Evolutionary conservation across 495 filamentous ascomycete genomes (phyloP), one percentile per base, ranked within the genome.

Genomic region (Cercophora scortea): DNA sequence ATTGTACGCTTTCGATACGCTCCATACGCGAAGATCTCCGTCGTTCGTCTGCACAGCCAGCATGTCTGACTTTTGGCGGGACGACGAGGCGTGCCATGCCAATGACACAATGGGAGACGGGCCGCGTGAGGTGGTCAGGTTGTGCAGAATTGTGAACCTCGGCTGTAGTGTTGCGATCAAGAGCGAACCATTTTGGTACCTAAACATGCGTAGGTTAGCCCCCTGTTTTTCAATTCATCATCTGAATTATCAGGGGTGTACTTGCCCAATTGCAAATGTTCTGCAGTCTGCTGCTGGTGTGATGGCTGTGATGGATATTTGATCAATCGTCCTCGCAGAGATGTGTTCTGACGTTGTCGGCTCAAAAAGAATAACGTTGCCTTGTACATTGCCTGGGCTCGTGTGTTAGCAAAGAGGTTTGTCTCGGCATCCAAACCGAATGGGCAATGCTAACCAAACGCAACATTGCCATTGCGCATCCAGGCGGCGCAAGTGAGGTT

Each of bases 21-120:
- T 99, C 94, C 93, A 99, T 15, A 98, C 91, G 55, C 90, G 83
- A 18, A 97, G 73, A 62, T 99, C 93, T 12, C 93, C 93, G 66
- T 96, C 90, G 46, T 84, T 76, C 3, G 89, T 92, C 69, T 96
- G 93, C 6, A 88, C 87, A 25, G 92, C 92, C 62, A 99, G 68
- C 93, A 99, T 99, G 61, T 97, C 94, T 10, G 93, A 95, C 67
- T 96, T 97, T 65, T 96, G 91, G 51, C 90, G 89, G 2, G 94
- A 88, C 3, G 93, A 97, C 1, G 93, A 97, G 33, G 90, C 89
- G 75, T 99, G 93, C 93, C 93, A 99, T 57, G 90, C 83, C 25
- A 99, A 74, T n/a, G 83, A 86, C 18, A 88, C 79, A 42, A 99
- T 93, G 11, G 90, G 86, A 2, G 93, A 95, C 11, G 94, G 93